A percentile compares a stretch with the other conserved stretches of the same genome.
phyloP scores from a whole-genome alignment of 768 basidiomycete genomes.

The Boletus sensibilis region DNA sequence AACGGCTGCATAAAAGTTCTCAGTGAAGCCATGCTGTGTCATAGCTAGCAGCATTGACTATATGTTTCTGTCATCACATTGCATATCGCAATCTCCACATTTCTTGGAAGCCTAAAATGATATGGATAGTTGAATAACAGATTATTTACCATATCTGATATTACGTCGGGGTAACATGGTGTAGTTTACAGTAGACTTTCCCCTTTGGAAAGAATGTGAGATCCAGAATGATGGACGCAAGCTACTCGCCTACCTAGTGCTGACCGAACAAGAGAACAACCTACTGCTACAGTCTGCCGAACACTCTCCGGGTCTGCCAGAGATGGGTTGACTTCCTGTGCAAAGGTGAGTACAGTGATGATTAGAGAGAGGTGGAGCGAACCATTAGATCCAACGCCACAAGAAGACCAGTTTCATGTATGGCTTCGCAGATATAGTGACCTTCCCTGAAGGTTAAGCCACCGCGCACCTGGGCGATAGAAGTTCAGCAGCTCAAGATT shows the following conservation, averaged over 20 bases:
- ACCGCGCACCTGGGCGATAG: conserved; percentile 67
- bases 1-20: not conserved
- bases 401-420: conserved; percentile 88
- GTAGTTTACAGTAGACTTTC: conserved; percentile 33
- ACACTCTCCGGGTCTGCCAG: conserved; percentile 74
- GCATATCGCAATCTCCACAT: not conserved
- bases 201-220: conserved; percentile 24
- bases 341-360: conserved; percentile 8
- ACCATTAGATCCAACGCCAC: conserved; percentile 96
- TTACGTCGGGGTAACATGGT: not conserved
- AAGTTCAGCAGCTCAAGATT: not conserved
- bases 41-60: no score
- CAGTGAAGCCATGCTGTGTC: no score
- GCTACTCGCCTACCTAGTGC: conserved; percentile 63
- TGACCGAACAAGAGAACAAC: conserved; percentile 79
- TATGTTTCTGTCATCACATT: not conserved
- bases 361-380: conserved; percentile 21
- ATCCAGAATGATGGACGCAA: not conserved
- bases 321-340: conserved; percentile 95
- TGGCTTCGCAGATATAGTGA: conserved; percentile 95
- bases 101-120: not conserved
- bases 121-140: not conserved
- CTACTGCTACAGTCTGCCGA: conserved; percentile 85
- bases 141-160: conserved; percentile 3
- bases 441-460: conserved; percentile 96